Percentiles rank a stretch among this genome's conserved stretches.
Evolutionary conservation across 2,329 filamentous ascomycete species (phyloP).

Genomic region (Pseudogymnoascus sp.): DNA sequence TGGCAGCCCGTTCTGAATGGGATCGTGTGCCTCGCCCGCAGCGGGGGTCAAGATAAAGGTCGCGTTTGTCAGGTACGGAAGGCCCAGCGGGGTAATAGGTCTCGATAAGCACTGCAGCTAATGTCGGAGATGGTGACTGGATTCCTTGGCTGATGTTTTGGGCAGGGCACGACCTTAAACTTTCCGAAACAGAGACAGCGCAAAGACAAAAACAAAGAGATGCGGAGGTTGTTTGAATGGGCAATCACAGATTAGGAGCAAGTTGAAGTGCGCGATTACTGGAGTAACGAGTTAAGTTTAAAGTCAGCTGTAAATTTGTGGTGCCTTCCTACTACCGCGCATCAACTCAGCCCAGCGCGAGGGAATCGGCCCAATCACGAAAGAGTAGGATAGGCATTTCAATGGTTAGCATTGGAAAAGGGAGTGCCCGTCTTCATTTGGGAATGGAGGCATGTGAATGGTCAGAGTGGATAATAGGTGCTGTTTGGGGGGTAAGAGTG

Average conservation of each 20-base stretch:
- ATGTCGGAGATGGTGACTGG: neutral
- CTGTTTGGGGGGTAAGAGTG: neutral
- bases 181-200: neutral
- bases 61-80: conserved; percentile 6
- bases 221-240: neutral
- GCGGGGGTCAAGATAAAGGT: neutral
- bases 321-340: neutral
- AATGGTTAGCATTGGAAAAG: neutral
- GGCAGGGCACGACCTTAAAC: conserved; percentile 4
- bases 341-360: neutral
- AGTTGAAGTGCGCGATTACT: neutral
- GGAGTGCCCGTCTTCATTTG: conserved; percentile 1
- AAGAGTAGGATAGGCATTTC: neutral
- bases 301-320: neutral
- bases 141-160: conserved; percentile 1
- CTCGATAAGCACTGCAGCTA: conserved; percentile 7
- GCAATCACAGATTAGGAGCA: neutral
- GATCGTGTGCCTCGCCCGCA: conserved; percentile 5
- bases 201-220: conserved; percentile 2
- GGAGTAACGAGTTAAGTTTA: neutral
- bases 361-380: conserved; percentile 1
- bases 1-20: neutral
- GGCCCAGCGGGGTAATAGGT: conserved; percentile 1
- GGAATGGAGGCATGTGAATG: conserved; percentile 4
- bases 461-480: neutral